A percentile compares a stretch with the other conserved stretches of the same genome.
Evolutionary conservation across 805 yeast genomes (phyloP).

Genomic region (Ogataea paradorogensis): DNA sequence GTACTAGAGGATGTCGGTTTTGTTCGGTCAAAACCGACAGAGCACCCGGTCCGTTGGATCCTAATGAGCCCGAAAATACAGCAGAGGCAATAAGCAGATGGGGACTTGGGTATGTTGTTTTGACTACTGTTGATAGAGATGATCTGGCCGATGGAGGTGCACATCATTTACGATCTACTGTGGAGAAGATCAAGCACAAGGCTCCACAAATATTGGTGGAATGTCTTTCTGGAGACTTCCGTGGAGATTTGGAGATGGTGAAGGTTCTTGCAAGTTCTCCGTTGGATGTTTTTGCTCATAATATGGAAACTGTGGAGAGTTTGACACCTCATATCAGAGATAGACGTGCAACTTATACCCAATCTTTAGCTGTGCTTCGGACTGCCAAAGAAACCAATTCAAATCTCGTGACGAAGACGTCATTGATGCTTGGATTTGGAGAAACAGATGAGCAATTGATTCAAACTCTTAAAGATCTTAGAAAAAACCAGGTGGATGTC

Average conservation of each 20-base stretch:
- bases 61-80: constrained; percentile 95
- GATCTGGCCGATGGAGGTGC: constrained; percentile 94
- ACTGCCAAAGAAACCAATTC: constrained; percentile 81
- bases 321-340: constrained; percentile 94
- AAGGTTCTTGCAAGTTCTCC: constrained; percentile 80
- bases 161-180: constrained; percentile 85
- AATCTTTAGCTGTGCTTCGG: constrained; percentile 71
- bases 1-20: constrained; percentile 98
- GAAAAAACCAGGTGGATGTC: constrained; percentile 80
- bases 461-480: constrained; percentile 71
- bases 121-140: constrained; percentile 97
- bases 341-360: constrained; percentile 93
- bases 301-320: constrained; percentile 92
- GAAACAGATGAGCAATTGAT: constrained; percentile 89
- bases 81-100: constrained; percentile 96
- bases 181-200: constrained; percentile 74
- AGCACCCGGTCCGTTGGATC: constrained; percentile 84
- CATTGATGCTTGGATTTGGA: constrained; percentile 95
- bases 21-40: constrained; percentile 95
- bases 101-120: constrained; percentile 97
- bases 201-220: constrained; percentile 92
- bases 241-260: constrained; percentile 84
- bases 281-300: constrained; percentile 94
- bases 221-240: constrained; percentile 90
- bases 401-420: constrained; percentile 81